Percentiles rank a stretch among this genome's conserved stretches.
Evolutionary conservation across 257 asterid species (phyloP).

Genomic region (Avicennia marina): DNA sequence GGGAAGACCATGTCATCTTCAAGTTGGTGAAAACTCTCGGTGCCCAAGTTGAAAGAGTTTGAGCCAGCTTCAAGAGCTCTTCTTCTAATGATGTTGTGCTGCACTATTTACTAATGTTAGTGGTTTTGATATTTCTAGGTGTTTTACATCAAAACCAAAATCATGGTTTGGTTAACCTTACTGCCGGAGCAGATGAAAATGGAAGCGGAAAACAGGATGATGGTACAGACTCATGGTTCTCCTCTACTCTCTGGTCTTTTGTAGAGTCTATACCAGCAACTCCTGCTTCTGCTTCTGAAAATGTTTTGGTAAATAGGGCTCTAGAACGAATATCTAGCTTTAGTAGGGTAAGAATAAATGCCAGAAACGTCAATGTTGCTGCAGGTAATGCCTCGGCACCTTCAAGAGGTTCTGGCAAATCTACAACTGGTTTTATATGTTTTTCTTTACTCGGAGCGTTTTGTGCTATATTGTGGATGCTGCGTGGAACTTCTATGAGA

Average conservation of each 20-base stretch:
- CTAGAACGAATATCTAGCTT: conserved; percentile 91
- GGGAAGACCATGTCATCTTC: conserved; percentile 52
- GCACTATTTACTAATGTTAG: conserved; percentile 46
- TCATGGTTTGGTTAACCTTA: conserved; percentile 37
- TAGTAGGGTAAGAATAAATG: conserved; percentile 57
- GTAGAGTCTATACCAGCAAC: conserved; percentile 97
- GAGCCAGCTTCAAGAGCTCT: conserved; percentile 86
- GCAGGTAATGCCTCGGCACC: conserved; percentile 48
- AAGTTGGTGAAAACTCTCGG: conserved; percentile 69
- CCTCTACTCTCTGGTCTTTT: conserved; percentile 81
- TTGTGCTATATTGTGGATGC: conserved; percentile 76
- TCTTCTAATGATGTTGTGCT: conserved; percentile 26
- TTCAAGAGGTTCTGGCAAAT: conserved; percentile 46
- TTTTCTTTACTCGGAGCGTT: conserved; percentile 62
- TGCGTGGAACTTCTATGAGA: conserved; percentile 36
- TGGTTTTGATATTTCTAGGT: conserved; percentile 67
- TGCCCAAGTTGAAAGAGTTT: conserved; percentile 92
- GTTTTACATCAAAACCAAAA: conserved; percentile 35
- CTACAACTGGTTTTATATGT: conserved; percentile 40
- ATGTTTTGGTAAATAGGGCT: conserved; percentile 70
- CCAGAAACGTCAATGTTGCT: conserved; percentile 45
- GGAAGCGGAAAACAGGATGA: conserved; percentile 42
- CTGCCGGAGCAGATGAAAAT: conserved; percentile 45
- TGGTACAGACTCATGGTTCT: conserved; percentile 74
- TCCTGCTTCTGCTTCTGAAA: conserved; percentile 98